These are phyloP conservation scores for Lumnitzera racemosa DNA, from an alignment of 345 rosid species.

Conservation along the genomic window DNA sequence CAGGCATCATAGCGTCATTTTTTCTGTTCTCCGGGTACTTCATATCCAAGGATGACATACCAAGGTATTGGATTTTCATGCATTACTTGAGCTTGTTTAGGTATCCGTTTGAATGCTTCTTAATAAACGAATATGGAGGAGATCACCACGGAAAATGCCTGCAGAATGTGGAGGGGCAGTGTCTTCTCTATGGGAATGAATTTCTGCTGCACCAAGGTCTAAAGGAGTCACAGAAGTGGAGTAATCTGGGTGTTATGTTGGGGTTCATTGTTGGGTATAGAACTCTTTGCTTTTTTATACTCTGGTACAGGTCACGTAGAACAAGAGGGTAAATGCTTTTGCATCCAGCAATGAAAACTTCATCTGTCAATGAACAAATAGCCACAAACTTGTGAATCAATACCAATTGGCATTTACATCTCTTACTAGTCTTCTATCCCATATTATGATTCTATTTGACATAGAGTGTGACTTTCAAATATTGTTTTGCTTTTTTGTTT, in stretches of 20 bases:
- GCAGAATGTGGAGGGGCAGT: constrained; percentile 22
- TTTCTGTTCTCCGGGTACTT: constrained; percentile 88
- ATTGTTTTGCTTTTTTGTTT: too few relatives aligned
- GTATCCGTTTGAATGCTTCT: constrained; percentile 77
- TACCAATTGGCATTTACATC: too few relatives aligned
- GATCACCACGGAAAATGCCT: constrained; percentile 37
- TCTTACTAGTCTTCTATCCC: not conserved
- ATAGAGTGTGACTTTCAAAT: too few relatives aligned
- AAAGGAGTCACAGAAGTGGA: constrained; percentile 62
- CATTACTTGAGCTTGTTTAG: constrained; percentile 73
- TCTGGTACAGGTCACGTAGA: constrained; percentile 62
- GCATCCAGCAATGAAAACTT: too few relatives aligned
- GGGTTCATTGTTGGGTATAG: constrained; percentile 75
- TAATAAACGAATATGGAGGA: constrained; percentile 73
- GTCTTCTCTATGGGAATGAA: constrained; percentile 32
- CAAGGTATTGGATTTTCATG: constrained; percentile 83
- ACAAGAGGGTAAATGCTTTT: constrained; percentile 29
- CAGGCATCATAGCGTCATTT: constrained; percentile 90
- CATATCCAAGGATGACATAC: constrained; percentile 56
- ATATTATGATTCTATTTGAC: too few relatives aligned
- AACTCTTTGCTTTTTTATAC: constrained; percentile 56
- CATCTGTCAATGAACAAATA: too few relatives aligned
- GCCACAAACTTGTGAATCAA: too few relatives aligned
- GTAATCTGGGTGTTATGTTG: constrained; percentile 60
- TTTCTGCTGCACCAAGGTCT: constrained; percentile 58